These are phyloP conservation scores for Pneumocystis sp. DNA, from an alignment of 1,139 yeast genomes.

Conservation along the genomic window DNA sequence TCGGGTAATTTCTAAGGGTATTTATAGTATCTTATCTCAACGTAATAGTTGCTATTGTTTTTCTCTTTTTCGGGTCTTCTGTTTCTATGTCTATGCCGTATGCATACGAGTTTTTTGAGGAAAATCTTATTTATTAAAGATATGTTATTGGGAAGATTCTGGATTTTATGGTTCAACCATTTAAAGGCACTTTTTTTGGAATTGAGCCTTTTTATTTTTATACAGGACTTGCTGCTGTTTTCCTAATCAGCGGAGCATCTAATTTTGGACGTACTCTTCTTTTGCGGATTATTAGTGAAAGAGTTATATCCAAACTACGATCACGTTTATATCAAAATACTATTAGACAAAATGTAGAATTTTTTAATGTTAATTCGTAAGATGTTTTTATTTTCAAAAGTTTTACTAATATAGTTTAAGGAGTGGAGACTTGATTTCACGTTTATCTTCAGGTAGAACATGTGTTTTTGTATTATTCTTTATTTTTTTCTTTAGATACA, in stretches of 20 bases:
- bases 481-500: conserved; percentile 31
- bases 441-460: conserved; percentile 48
- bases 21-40: neutral
- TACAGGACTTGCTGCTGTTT: conserved; percentile 36
- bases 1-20: neutral
- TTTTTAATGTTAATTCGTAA: conserved; percentile 60
- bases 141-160: conserved; percentile 47
- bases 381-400: neutral
- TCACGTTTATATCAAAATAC: conserved; percentile 62
- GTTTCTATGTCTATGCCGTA: conserved; percentile 68
- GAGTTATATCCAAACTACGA: conserved; percentile 68
- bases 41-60: conserved; percentile 37
- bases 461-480: neutral
- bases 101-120: conserved; percentile 13
- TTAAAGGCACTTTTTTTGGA: conserved; percentile 30
- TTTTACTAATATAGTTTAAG: conserved; percentile 23
- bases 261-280: conserved; percentile 68
- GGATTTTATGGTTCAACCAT: conserved; percentile 39
- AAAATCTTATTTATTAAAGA: neutral
- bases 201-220: conserved; percentile 36
- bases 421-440: conserved; percentile 83
- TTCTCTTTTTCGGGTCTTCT: conserved; percentile 44
- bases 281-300: conserved; percentile 67
- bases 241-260: conserved; percentile 56
- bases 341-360: conserved; percentile 75